Conservation (phyloP, 2,329 filamentous ascomycete genomes). For the Pseudopyrenochaeta lycopersici region DNA sequence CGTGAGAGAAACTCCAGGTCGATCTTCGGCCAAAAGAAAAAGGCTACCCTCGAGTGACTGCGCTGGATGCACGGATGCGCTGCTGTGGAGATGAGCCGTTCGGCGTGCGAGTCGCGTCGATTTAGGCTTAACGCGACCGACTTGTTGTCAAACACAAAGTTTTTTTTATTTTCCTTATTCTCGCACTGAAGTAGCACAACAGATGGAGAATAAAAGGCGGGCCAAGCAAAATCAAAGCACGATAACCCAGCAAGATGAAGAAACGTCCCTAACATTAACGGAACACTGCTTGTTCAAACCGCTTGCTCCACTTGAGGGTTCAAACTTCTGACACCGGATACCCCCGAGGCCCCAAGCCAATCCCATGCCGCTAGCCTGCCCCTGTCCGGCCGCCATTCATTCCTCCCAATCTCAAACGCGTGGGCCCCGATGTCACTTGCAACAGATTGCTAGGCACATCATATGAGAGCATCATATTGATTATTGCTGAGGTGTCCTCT, state of each 20-base stretch:
- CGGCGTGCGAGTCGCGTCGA: conserved; percentile 3
- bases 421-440: not conserved
- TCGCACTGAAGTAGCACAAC: not conserved
- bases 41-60: conserved; percentile 21
- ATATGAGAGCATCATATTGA: not conserved
- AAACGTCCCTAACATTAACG: too few species aligned
- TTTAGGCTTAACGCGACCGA: conserved; percentile 10
- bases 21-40: conserved; percentile 17
- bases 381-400: not conserved
- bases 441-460: not conserved
- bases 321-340: too few species aligned
- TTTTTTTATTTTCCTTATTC: not conserved
- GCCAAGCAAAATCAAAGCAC: too few species aligned
- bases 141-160: conserved; percentile 6
- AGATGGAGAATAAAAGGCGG: too few species aligned
- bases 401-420: not conserved
- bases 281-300: too few species aligned
- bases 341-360: not conserved
- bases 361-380: not conserved
- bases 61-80: conserved; percentile 24
- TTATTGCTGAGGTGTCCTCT: too few species aligned
- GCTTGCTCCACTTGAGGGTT: too few species aligned
- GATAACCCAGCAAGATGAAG: too few species aligned
- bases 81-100: conserved; percentile 20
- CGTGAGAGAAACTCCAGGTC: conserved; percentile 28